Conservation (phyloP, 192 early-diverging fungal genomes). For the Backusella macrospora region DNA sequence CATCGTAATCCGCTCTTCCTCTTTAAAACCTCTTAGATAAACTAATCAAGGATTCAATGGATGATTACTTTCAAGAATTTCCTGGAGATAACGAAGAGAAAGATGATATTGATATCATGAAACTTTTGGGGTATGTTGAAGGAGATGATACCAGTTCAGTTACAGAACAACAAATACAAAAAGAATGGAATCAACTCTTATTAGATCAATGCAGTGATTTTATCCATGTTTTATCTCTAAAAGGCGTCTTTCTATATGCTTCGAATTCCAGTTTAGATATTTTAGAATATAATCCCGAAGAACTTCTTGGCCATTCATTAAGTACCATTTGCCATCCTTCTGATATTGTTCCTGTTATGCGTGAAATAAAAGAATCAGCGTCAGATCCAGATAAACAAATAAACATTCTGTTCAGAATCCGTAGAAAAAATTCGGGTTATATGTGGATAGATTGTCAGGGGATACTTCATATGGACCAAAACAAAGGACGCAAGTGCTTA, state of each 20-base stretch:
- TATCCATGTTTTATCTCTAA: slow-evolving; percentile 65
- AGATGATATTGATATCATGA: slow-evolving; percentile 8
- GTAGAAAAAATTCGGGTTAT: slow-evolving; percentile 58
- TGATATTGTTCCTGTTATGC: slow-evolving; percentile 67
- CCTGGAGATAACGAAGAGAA: not conserved
- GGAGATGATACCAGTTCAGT: slow-evolving; percentile 28
- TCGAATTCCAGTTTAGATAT: slow-evolving; percentile 44
- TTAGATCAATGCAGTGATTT: slow-evolving; percentile 62
- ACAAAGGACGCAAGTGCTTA: slow-evolving; percentile 67
- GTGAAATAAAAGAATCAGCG: slow-evolving; percentile 57
- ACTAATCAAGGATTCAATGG: not conserved
- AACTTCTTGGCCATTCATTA: slow-evolving; percentile 58
- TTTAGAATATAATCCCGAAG: slow-evolving; percentile 57
- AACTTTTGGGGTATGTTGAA: slow-evolving; percentile 30
- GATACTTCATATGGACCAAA: slow-evolving; percentile 61
- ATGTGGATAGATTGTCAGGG: slow-evolving; percentile 68
- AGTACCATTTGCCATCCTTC: slow-evolving; percentile 66
- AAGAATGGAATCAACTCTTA: slow-evolving; percentile 46
- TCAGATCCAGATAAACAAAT: slow-evolving; percentile 42
- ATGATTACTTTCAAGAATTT: slow-evolving; percentile 44
- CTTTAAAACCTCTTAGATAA: no score
- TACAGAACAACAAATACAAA: slow-evolving; percentile 30
- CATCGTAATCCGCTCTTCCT: no score
- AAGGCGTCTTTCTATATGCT: slow-evolving; percentile 67
- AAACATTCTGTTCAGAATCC: slow-evolving; percentile 60